Base-by-base conservation (phyloP, 345 rosid genomes). In the Nephelium lappaceum region DNA sequence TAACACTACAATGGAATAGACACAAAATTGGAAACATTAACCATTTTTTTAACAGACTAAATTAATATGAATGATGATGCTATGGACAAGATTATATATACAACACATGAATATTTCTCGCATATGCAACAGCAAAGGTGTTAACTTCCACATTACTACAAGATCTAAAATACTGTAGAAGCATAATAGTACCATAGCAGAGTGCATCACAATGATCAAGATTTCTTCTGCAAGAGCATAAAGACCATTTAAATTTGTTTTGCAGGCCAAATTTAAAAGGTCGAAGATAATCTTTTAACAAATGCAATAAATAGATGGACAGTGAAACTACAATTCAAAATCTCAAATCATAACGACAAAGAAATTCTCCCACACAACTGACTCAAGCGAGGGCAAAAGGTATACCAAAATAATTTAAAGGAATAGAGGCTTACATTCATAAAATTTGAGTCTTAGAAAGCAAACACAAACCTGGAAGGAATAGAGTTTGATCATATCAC, bases 401-500 rank as follows among this genome's bases (percentile, higher is more conserved):
- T 42, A 68, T 42, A 6, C 25, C 16, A 11, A 68, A 68, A 68
- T 19, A 68, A 27, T 19, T 8, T 6, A 19, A 51, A 38, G 12
- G 4, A 49, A 55, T 60, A 45, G 27, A 42, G 31, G 60, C 7
- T 8, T 25, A 73, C 57, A 67, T 23, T 67, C n/a, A n/a, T n/a
- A n/a, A 62, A 70, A 51, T 18, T 77, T 18, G 25, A 63, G 39
- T 47, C 39, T 42, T 6, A 68, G 21, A 24, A 45, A 45, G 41
- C 2, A 25, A 76, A 60, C 39, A 63, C n/a, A n/a, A n/a, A n/a
- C n/a, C n/a, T n/a, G n/a, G n/a, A n/a, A n/a, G n/a, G n/a, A n/a
- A n/a, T n/a, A n/a, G n/a, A n/a, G n/a, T n/a, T 94, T 96, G 80
- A 96, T 96, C 99, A 96, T 96, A 76, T 94, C 98, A 82, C 95